Conservation (phyloP, 2,329 filamentous ascomycete genomes). For the Mycogone perniciosa region DNA sequence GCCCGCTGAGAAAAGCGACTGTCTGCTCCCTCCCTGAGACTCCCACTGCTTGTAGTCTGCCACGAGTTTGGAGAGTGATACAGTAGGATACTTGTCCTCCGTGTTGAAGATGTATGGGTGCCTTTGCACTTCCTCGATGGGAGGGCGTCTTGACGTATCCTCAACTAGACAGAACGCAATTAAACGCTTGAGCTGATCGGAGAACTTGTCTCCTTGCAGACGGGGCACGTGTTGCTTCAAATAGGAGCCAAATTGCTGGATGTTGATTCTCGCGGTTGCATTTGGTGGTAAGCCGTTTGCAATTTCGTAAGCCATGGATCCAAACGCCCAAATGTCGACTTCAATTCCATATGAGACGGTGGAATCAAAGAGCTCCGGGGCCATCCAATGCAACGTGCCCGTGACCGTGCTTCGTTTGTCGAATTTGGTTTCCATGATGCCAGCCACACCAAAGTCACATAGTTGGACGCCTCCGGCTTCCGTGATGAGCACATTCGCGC, state of each 20-base stretch:
- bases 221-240: conserved; percentile 45
- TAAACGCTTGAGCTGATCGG: conserved; percentile 49
- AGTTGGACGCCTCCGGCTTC: conserved; percentile 71
- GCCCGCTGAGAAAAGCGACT: conserved; percentile 48
- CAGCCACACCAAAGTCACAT: conserved; percentile 53
- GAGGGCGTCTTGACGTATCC: conserved; percentile 50
- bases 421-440: conserved; percentile 53
- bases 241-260: conserved; percentile 37
- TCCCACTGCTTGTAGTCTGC: conserved; percentile 65
- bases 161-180: conserved; percentile 56
- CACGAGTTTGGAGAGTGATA: conserved; percentile 53
- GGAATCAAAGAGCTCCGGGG: conserved; percentile 53
- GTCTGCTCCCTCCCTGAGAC: conserved; percentile 57
- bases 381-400: conserved; percentile 64
- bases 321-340: conserved; percentile 64
- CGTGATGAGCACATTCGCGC: conserved; percentile 71
- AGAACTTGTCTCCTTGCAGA: conserved; percentile 53
- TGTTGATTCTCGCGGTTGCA: conserved; percentile 34
- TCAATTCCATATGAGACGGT: conserved; percentile 48
- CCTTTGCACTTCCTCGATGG: conserved; percentile 53
- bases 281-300: conserved; percentile 58
- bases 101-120: conserved; percentile 60
- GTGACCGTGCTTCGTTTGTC: conserved; percentile 61
- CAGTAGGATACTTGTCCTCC: conserved; percentile 51
- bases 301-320: conserved; percentile 61